These are phyloP conservation scores for Diplodia intermedia DNA, from an alignment of 2,329 filamentous ascomycete genomes.

Conservation along the genomic window DNA sequence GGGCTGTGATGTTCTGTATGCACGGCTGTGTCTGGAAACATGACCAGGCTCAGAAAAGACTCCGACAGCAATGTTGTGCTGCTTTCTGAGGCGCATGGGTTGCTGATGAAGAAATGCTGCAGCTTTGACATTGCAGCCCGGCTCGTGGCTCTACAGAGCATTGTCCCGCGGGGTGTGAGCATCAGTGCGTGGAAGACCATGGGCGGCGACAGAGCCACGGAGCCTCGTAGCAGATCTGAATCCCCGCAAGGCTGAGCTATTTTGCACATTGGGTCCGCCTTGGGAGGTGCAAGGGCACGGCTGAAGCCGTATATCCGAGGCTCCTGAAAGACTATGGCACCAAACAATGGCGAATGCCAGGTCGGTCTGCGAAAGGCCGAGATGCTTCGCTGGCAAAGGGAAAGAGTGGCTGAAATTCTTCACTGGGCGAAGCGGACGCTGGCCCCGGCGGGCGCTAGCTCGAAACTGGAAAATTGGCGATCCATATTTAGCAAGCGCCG, in stretches of 20 bases:
- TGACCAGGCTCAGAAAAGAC: not conserved
- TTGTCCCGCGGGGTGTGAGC: not conserved
- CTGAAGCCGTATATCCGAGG: not conserved
- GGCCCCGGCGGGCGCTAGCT: not conserved
- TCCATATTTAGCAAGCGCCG: conserved; percentile 19
- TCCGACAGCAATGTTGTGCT: not conserved
- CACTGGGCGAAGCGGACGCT: not conserved
- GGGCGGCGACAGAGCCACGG: not conserved
- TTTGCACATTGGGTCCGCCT: not conserved
- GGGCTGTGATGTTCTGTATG: not conserved
- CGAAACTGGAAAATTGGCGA: not conserved
- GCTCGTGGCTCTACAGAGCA: too few species aligned
- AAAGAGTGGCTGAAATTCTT: conserved; percentile 1
- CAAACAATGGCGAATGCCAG: not conserved
- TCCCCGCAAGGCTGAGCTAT: not conserved
- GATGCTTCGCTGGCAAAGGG: not conserved
- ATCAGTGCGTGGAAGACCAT: not conserved
- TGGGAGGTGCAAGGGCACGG: not conserved
- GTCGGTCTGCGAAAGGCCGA: not conserved
- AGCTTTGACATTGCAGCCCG: not conserved
- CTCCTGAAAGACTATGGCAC: not conserved
- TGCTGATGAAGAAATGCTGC: not conserved
- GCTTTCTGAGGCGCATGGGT: not conserved
- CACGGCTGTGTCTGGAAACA: not conserved
- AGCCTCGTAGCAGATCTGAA: not conserved